Conservation (phyloP, 2,329 filamentous ascomycete genomes). For the Trichocomaceae sp. region DNA sequence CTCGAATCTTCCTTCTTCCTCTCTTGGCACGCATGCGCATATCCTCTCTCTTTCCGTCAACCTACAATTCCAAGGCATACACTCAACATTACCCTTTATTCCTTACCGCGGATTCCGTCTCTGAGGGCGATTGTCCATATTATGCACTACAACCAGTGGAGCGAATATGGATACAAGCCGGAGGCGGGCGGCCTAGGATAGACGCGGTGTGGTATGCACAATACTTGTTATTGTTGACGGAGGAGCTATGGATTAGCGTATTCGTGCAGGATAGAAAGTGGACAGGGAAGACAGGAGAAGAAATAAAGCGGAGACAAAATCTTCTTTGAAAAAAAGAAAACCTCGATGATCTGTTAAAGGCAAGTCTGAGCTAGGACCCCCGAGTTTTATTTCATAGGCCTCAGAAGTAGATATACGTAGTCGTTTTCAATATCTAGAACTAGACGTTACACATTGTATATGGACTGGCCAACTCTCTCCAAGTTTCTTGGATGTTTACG, state of each 20-base stretch:
- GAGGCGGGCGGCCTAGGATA: no score
- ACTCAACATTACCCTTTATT: background rate
- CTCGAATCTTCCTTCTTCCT: background rate
- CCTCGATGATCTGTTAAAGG: slow-evolving; percentile 24
- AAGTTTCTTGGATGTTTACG: no score
- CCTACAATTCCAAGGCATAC: slow-evolving; percentile 8
- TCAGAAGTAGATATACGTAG: no score
- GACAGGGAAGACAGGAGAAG: background rate
- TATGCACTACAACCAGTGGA: slow-evolving; percentile 10
- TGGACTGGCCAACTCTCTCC: no score
- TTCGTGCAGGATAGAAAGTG: background rate
- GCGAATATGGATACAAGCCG: slow-evolving; percentile 1
- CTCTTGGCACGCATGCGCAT: background rate
- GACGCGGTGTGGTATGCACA: background rate
- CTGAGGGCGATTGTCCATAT: background rate
- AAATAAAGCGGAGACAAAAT: background rate
- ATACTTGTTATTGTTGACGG: background rate
- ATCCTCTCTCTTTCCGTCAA: slow-evolving; percentile 9
- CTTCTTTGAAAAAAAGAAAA: background rate
- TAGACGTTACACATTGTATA: no score
- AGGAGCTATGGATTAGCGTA: background rate
- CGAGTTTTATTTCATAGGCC: no score
- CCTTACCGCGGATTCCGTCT: background rate
- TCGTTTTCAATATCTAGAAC: no score
- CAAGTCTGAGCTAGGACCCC: slow-evolving; percentile 29